Conservation (phyloP, 805 yeast genomes). For the Saccharomycopsis guyanensis region DNA sequence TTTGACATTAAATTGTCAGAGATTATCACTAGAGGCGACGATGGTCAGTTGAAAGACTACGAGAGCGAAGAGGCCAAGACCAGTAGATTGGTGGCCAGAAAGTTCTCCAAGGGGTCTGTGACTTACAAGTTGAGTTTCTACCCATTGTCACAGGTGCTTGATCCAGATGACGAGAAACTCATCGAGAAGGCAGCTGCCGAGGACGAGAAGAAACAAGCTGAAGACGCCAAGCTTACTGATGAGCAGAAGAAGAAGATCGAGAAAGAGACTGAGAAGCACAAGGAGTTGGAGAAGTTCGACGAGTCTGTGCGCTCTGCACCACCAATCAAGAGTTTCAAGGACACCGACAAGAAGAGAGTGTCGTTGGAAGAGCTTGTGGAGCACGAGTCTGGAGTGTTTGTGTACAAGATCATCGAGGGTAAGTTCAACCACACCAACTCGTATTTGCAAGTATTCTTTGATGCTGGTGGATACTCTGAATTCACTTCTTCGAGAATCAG, state of each 20-base stretch:
- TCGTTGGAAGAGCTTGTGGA: slow-evolving; percentile 49
- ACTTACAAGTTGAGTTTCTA: slow-evolving; percentile 72
- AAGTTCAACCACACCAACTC: slow-evolving; percentile 46
- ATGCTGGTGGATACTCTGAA: slow-evolving; percentile 61
- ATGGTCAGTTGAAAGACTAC: slow-evolving; percentile 50
- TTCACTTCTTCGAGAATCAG: slow-evolving; percentile 46
- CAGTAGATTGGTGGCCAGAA: slow-evolving; percentile 60
- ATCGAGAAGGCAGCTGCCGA: slow-evolving; percentile 37
- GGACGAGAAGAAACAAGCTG: slow-evolving; percentile 31
- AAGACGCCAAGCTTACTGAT: slow-evolving; percentile 23
- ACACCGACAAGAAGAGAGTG: slow-evolving; percentile 39
- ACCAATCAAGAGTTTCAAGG: slow-evolving; percentile 24
- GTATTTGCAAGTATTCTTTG: slow-evolving; percentile 70
- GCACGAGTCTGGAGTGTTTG: slow-evolving; percentile 69
- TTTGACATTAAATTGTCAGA: slow-evolving; percentile 63
- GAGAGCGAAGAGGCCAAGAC: slow-evolving; percentile 48
- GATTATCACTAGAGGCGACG: slow-evolving; percentile 61
- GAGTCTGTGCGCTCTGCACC: slow-evolving; percentile 27
- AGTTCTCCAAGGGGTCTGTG: slow-evolving; percentile 75
- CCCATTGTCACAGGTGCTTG: slow-evolving; percentile 74
- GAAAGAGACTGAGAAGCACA: slow-evolving; percentile 25
- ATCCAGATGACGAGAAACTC: slow-evolving; percentile 64
- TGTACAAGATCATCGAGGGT: slow-evolving; percentile 57
- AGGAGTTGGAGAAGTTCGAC: slow-evolving; percentile 31
- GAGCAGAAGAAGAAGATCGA: slow-evolving; percentile 27